A percentile compares a stretch with the other conserved stretches of the same genome.
These are phyloP conservation scores for Phytopythium boreale DNA, from an alignment of 352 stramenopile genomes.

Conservation along the genomic window DNA sequence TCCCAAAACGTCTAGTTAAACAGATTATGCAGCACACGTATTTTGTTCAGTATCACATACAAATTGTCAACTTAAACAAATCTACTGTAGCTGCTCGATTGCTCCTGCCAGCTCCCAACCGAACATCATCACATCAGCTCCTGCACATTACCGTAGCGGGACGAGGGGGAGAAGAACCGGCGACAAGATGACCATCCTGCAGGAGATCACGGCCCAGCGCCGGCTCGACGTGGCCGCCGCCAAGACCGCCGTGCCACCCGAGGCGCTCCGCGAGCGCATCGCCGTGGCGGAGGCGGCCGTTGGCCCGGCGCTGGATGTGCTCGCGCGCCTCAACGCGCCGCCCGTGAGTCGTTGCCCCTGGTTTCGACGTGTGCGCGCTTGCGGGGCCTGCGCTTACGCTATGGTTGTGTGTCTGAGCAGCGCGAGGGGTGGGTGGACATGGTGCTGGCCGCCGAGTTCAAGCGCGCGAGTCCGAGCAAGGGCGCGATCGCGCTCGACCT, in stretches of 20 bases:
- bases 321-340: conserved; percentile 81
- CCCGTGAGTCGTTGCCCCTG: conserved; percentile 29
- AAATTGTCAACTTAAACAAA: conserved; percentile 7
- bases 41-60: too few species aligned
- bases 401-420: conserved; percentile 22
- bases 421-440: conserved; percentile 68
- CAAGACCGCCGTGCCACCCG: conserved; percentile 36
- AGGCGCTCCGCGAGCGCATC: conserved; percentile 73
- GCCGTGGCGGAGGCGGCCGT: conserved; percentile 68
- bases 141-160: background rate
- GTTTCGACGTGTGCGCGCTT: background rate
- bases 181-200: conserved; percentile 62
- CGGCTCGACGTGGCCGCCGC: conserved; percentile 61
- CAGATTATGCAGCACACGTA: too few species aligned
- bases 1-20: too few species aligned
- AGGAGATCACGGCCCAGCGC: conserved; percentile 77
- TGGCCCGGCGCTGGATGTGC: conserved; percentile 86
- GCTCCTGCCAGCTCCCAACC: too few species aligned
- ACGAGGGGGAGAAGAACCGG: background rate
- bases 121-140: background rate
- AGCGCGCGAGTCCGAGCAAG: conserved; percentile 97
- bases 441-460: conserved; percentile 97
- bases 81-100: too few species aligned
- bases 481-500: conserved; percentile 91
- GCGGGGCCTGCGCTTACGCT: conserved; percentile 1